These are phyloP conservation scores for Porogramme epimiltina DNA, from an alignment of 1,284 basidiomycete genomes.

Conservation along the genomic window DNA sequence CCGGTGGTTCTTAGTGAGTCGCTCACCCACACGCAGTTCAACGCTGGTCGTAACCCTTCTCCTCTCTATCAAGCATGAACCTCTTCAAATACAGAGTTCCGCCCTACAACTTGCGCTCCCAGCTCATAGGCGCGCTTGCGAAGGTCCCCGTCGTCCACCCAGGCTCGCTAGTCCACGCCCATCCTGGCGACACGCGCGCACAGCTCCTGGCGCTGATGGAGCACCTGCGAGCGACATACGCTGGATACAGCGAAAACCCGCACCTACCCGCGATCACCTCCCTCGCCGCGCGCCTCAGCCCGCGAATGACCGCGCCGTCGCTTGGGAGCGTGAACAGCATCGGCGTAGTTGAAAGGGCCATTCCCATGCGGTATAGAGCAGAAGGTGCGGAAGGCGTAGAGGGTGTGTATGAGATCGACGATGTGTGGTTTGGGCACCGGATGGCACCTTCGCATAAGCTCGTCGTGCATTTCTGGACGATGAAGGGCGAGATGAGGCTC, in stretches of 20 bases:
- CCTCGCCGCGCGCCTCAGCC: not conserved
- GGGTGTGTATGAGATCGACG: not conserved
- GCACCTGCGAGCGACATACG: not conserved
- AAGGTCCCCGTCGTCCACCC: not conserved
- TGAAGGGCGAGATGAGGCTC: not conserved
- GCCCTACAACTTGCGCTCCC: not conserved
- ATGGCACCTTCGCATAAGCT: not conserved
- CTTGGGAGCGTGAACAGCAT: not conserved
- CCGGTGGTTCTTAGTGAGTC: not conserved
- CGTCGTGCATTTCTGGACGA: not conserved
- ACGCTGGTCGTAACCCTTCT: not conserved
- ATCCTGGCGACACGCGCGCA: not conserved
- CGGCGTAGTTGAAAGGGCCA: not conserved
- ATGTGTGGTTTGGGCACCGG: not conserved
- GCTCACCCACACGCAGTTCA: not conserved
- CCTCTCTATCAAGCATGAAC: not conserved
- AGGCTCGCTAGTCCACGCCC: not conserved
- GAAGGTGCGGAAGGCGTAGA: not conserved
- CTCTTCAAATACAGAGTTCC: not conserved
- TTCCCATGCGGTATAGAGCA: not conserved
- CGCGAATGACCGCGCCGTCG: not conserved
- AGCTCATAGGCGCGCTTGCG: not conserved
- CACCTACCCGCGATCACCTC: slow-evolving; percentile 1
- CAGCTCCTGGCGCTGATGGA: not conserved
- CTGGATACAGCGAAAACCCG: not conserved